Base-by-base conservation (phyloP, 179 eudicot species). In the Sideroxylon spinosum region DNA sequence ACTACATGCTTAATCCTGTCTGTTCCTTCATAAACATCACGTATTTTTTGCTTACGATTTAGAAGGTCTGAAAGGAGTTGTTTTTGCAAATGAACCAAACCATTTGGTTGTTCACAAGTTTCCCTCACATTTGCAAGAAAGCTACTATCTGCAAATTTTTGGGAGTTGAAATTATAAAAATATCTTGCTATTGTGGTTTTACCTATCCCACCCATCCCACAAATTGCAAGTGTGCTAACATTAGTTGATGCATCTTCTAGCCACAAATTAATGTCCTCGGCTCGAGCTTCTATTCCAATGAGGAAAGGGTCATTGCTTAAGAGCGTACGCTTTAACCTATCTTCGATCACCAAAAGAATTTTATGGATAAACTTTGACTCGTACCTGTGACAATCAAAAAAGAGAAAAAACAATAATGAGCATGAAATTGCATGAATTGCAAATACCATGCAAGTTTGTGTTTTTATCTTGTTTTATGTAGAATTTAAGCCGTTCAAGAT, bases 111-210 rank as follows among this genome's bases (percentile, higher is more conserved):
- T 63, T 13, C 22, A 0, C 78, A 78, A 73, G 6, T 67, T 44
- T 81, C 84, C 73, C 81, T 78, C 3, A 78, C 59, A n/a, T 78
- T 78, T 20, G 25, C 44, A 48, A 78, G 74, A 60, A 77, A 81
- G 57, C 75, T n/a, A 2, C 78, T 22, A n/a, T 69, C 74, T 44
- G 78, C 84, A 59, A 73, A 78, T 0, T 9, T 57, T 13, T 12
- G 6, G 48, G 19, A 73, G n/a, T 70, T 61, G 13, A 10, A 50
- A 52, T 71, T 78, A 37, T 17, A 78, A 1, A 26, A 49, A 20
- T 14, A 10, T 22, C 32, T 52, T 16, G 82, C 82, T 50, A 79
- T 56, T 0, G 82, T 79, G 0, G 77, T 75, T 50, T 76, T 81
- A 2, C 77, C 78, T 16, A 63, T 61, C 22, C 78, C 78, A 7